Conservation (phyloP, 2,329 filamentous ascomycete species). For the Mycocentrospora acerina region DNA sequence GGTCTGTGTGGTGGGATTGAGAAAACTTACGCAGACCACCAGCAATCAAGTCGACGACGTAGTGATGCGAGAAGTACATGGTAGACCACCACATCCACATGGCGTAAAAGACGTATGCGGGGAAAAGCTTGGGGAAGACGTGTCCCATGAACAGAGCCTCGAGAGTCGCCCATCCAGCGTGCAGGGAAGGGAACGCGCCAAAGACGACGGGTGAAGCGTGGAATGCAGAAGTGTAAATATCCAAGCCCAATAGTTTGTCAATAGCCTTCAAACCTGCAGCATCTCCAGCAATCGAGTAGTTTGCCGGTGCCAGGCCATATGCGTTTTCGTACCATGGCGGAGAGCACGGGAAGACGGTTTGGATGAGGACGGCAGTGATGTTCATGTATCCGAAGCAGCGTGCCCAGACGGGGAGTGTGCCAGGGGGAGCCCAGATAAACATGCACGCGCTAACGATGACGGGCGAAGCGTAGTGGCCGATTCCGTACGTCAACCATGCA, state of each 20-base stretch:
- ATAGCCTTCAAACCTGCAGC: conserved; percentile 87
- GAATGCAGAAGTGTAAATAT: conserved; percentile 92
- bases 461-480: conserved; percentile 86
- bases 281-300: conserved; percentile 87
- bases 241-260: conserved; percentile 84
- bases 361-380: conserved; percentile 81
- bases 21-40: conserved; percentile 64
- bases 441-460: conserved; percentile 75
- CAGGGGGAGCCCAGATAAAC: conserved; percentile 86
- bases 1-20: not conserved
- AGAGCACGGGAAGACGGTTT: conserved; percentile 88
- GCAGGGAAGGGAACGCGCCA: conserved; percentile 90
- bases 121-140: conserved; percentile 80
- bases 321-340: conserved; percentile 97
- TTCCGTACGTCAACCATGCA: conserved; percentile 90
- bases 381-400: conserved; percentile 92
- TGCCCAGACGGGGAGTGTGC: conserved; percentile 80
- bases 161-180: conserved; percentile 84
- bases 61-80: conserved; percentile 97
- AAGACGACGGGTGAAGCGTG: conserved; percentile 89
- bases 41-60: conserved; percentile 87
- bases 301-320: conserved; percentile 85
- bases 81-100: conserved; percentile 98
- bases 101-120: conserved; percentile 79
- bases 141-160: conserved; percentile 92